These are phyloP conservation scores for Tritrichomonas musculus DNA, from an alignment of 208 protist species.

Conservation along the genomic window DNA sequence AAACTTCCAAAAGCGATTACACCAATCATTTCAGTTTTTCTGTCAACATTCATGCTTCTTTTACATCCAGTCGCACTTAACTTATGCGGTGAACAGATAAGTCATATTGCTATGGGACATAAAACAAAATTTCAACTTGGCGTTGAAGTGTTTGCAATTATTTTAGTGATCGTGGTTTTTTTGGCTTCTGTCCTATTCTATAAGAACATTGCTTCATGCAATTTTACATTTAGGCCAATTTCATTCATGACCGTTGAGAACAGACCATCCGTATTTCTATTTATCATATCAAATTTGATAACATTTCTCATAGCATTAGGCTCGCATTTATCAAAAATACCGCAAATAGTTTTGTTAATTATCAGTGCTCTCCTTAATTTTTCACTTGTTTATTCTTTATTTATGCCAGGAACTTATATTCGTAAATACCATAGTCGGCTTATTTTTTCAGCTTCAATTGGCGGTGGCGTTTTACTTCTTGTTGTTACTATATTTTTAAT, in stretches of 20 bases:
- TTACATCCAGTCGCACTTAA: background rate
- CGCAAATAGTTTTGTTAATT: background rate
- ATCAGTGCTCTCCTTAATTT: background rate
- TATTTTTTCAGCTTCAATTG: background rate
- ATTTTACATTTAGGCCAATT: background rate
- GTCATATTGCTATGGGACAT: background rate
- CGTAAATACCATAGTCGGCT: background rate
- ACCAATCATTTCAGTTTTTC: background rate
- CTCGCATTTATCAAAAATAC: background rate
- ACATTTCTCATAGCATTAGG: background rate
- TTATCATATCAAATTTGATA: background rate
- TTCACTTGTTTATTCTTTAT: background rate
- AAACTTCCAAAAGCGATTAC: background rate
- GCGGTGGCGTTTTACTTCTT: background rate
- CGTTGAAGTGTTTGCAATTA: background rate
- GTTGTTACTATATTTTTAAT: background rate
- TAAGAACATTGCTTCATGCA: background rate
- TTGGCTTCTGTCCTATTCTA: background rate
- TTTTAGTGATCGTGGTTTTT: background rate
- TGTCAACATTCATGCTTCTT: background rate
- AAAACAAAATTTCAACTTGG: background rate
- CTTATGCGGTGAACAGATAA: background rate
- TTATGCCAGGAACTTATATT: background rate
- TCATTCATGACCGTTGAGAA: background rate
- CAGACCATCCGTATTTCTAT: background rate